Percentiles rank a stretch among this genome's conserved stretches.
phyloP scores from a whole-genome alignment of 2,329 filamentous ascomycete species.

The Metarhizium album region DNA sequence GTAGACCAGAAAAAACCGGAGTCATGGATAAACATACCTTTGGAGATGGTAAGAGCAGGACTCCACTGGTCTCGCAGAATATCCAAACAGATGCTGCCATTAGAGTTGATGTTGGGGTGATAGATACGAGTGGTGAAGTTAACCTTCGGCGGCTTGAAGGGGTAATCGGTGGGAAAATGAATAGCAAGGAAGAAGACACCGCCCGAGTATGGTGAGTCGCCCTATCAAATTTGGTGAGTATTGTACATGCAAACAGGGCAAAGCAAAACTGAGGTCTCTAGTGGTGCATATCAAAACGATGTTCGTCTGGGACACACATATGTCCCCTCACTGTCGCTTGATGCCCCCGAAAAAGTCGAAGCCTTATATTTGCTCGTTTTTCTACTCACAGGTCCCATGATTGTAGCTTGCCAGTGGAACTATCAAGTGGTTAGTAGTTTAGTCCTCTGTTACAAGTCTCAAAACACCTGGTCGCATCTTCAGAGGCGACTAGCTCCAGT shows the following conservation, averaged over 20 bases:
- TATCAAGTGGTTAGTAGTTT: constrained; percentile 30
- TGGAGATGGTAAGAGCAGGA: constrained; percentile 94
- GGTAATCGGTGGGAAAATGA: constrained; percentile 99
- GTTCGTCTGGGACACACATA: neutral
- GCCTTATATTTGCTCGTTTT: constrained; percentile 1
- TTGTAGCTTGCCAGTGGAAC: constrained; percentile 99
- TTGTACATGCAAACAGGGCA: neutral
- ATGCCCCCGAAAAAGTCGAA: neutral
- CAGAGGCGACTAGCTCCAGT: neutral
- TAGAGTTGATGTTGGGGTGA: constrained; percentile 99
- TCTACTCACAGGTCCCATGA: constrained; percentile 90
- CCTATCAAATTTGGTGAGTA: constrained; percentile 38
- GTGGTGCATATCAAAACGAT: neutral
- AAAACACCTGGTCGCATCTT: neutral
- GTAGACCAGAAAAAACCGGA: neutral
- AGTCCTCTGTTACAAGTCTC: neutral
- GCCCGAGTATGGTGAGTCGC: constrained; percentile 94
- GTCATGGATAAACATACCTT: constrained; percentile 52
- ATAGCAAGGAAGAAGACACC: constrained; percentile 99
- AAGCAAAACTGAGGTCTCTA: neutral
- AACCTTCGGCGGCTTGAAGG: constrained; percentile 99
- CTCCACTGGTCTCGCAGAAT: constrained; percentile 99
- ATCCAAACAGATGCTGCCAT: constrained; percentile 97
- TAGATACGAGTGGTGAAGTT: constrained; percentile 99
- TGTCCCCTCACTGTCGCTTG: neutral